phyloP scores from a whole-genome alignment of 73 alveolate genomes.

The Tetrahymena borealis region DNA sequence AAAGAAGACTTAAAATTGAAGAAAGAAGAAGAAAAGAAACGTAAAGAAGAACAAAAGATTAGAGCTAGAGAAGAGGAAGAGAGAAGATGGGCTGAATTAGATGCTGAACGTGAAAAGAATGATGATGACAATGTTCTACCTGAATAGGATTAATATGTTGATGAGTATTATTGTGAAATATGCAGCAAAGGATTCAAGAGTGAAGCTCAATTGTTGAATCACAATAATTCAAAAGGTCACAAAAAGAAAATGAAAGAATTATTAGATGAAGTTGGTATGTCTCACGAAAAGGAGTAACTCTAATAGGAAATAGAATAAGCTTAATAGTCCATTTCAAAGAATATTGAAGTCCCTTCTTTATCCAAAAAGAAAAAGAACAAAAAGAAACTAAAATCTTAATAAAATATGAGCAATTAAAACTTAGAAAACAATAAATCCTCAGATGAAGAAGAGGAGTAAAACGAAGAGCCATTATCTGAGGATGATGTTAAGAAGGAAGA shows the following conservation, averaged over 20 bases:
- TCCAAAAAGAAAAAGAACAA: constrained; percentile 29
- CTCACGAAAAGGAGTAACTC: not conserved
- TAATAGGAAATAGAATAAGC: not conserved
- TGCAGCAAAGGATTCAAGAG: constrained; percentile 78
- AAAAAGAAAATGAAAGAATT: constrained; percentile 50
- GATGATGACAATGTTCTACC: constrained; percentile 36
- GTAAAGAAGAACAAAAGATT: constrained; percentile 43
- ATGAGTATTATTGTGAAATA: constrained; percentile 54
- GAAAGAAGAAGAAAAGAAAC: constrained; percentile 22
- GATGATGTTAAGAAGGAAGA: constrained; percentile 23
- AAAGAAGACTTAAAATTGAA: constrained; percentile 35
- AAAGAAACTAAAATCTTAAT: constrained; percentile 20
- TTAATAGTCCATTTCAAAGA: not conserved
- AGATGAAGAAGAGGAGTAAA: constrained; percentile 12
- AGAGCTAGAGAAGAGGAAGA: constrained; percentile 44
- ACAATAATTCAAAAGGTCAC: constrained; percentile 69
- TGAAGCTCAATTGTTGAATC: constrained; percentile 64
- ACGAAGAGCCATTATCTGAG: not conserved
- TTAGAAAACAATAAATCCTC: not conserved
- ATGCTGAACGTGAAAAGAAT: constrained; percentile 31
- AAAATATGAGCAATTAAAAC: constrained; percentile 9
- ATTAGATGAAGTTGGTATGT: constrained; percentile 9
- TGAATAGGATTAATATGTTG: constrained; percentile 23
- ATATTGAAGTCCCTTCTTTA: constrained; percentile 17
- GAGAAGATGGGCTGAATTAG: constrained; percentile 31